Evolutionary conservation across 2,329 filamentous ascomycete genomes (phyloP).

Genomic region (Moelleriella libera): DNA sequence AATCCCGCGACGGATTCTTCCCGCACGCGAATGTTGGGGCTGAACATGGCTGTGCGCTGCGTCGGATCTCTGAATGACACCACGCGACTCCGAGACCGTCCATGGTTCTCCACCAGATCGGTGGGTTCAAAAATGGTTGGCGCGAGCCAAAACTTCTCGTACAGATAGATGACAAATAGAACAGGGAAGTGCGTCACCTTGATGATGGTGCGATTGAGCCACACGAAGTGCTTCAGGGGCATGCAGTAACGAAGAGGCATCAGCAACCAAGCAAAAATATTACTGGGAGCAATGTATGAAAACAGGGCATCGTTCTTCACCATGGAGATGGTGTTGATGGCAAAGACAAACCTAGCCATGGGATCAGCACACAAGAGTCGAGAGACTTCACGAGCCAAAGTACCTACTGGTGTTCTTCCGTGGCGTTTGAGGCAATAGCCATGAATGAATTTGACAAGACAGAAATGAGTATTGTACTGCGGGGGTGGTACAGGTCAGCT

Average conservation of each 20-base stretch:
- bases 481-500: not conserved
- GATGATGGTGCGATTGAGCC: slow-evolving; percentile 79
- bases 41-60: slow-evolving; percentile 52
- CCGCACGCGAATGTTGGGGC: slow-evolving; percentile 55
- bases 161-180: slow-evolving; percentile 72
- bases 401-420: slow-evolving; percentile 66
- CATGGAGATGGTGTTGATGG: slow-evolving; percentile 94
- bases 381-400: not conserved
- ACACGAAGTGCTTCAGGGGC: slow-evolving; percentile 68
- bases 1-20: slow-evolving; percentile 82
- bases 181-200: slow-evolving; percentile 84
- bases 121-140: slow-evolving; percentile 67
- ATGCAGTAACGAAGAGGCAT: slow-evolving; percentile 72
- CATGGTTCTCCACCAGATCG: slow-evolving; percentile 66
- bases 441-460: slow-evolving; percentile 96
- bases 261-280: slow-evolving; percentile 80
- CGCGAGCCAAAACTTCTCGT: slow-evolving; percentile 70
- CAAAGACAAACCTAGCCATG: slow-evolving; percentile 63
- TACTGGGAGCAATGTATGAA: slow-evolving; percentile 82
- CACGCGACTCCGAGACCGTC: slow-evolving; percentile 31
- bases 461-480: slow-evolving; percentile 74
- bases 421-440: slow-evolving; percentile 84
- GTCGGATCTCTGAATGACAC: slow-evolving; percentile 45
- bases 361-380: slow-evolving; percentile 3
- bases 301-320: slow-evolving; percentile 96